These are phyloP conservation scores for Gentiana macrophylla DNA, from an alignment of 257 asterid species.

Conservation along the genomic window DNA sequence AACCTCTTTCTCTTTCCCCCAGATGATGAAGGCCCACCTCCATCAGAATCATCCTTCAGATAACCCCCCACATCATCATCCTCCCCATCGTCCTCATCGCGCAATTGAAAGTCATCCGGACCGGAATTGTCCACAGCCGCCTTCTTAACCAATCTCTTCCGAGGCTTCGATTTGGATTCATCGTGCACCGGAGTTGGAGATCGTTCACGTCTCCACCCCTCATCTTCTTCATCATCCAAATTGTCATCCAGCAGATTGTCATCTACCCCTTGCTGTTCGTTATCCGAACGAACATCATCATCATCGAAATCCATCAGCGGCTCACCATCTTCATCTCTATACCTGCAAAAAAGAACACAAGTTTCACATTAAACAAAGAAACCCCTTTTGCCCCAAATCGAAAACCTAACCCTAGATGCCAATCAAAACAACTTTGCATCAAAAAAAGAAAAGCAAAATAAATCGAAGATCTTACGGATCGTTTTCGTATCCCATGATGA, in stretches of 20 bases:
- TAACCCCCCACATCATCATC: conserved; percentile 28
- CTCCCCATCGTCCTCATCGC: conserved; percentile 30
- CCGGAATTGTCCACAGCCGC: conserved; percentile 33
- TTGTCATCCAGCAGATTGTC: conserved; percentile 27
- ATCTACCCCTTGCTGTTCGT: conserved; percentile 33
- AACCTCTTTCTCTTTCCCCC: conserved; percentile 44
- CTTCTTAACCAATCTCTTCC: conserved; percentile 72
- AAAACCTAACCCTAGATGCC: conserved; percentile 19
- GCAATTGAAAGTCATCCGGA: conserved; percentile 36
- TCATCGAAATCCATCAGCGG: conserved; percentile 82
- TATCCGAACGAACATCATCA: conserved; percentile 50
- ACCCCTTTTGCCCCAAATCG: neutral
- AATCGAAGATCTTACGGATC: conserved; percentile 43
- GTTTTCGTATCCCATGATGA: conserved; percentile 46
- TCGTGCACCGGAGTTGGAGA: conserved; percentile 65
- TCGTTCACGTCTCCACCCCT: conserved; percentile 40
- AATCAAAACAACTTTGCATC: neutral
- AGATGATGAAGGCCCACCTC: conserved; percentile 28
- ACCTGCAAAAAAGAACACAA: conserved; percentile 26
- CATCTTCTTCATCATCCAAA: conserved; percentile 14
- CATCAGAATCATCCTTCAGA: conserved; percentile 54
- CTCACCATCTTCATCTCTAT: conserved; percentile 89
- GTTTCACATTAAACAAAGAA: neutral
- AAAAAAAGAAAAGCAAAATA: neutral
- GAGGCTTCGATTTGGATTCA: conserved; percentile 52